Evolutionary conservation across 1,139 yeast species (phyloP).

Genomic region (Saccharomyces hybrid): DNA sequence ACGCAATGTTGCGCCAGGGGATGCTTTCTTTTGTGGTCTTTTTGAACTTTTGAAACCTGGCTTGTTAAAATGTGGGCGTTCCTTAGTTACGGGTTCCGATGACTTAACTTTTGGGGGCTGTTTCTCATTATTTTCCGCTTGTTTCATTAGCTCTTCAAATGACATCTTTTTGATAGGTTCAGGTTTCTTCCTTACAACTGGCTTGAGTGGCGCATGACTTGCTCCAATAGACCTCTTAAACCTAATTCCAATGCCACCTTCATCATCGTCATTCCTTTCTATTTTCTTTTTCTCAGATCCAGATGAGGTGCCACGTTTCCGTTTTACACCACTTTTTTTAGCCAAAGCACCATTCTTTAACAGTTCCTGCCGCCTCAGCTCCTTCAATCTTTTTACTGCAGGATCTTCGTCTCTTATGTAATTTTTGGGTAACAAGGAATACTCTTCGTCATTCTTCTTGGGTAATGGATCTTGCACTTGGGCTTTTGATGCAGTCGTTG

Average conservation of each 20-base stretch:
- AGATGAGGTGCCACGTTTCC: slow-evolving; percentile 8
- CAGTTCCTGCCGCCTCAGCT: slow-evolving; percentile 50
- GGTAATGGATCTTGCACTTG: neutral
- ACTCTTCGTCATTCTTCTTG: slow-evolving; percentile 5
- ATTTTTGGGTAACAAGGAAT: slow-evolving; percentile 23
- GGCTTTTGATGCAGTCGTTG: slow-evolving; percentile 6
- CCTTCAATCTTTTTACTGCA: slow-evolving; percentile 50
- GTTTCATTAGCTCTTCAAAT: slow-evolving; percentile 62
- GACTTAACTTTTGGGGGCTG: neutral
- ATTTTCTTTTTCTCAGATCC: slow-evolving; percentile 10
- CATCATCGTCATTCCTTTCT: slow-evolving; percentile 13
- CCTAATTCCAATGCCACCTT: slow-evolving; percentile 12
- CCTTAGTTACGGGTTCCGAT: neutral
- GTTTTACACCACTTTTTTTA: slow-evolving; percentile 5
- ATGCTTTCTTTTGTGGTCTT: slow-evolving; percentile 1
- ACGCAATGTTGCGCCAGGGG: slow-evolving; percentile 2
- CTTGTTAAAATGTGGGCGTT: slow-evolving; percentile 6
- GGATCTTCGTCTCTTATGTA: slow-evolving; percentile 35
- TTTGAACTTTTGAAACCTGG: slow-evolving; percentile 12
- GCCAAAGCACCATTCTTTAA: slow-evolving; percentile 31
- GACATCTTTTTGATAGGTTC: slow-evolving; percentile 43
- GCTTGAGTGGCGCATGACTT: slow-evolving; percentile 4
- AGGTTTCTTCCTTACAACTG: slow-evolving; percentile 17
- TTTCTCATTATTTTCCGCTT: slow-evolving; percentile 49
- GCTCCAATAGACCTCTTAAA: slow-evolving; percentile 17